Evolutionary conservation across 2,329 filamentous ascomycete species (phyloP).

Genomic region (Colletotrichum simmondsii): DNA sequence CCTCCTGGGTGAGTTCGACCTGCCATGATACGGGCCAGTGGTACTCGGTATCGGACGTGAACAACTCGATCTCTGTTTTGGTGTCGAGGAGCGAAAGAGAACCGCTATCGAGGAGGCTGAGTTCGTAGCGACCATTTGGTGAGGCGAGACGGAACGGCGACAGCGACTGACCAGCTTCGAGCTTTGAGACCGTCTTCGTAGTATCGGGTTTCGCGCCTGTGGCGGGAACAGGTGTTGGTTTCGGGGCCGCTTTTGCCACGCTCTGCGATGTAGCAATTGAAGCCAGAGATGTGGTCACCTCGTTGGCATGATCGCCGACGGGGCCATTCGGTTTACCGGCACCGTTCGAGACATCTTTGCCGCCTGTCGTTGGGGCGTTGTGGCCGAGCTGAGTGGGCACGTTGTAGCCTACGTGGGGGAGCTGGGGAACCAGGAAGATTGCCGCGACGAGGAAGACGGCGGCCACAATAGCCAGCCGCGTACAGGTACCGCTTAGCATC

Average conservation of each 20-base stretch:
- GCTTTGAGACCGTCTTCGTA: conserved; percentile 1
- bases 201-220: conserved; percentile 2
- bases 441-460: conserved; percentile 32
- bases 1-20: conserved; percentile 34
- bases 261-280: background rate
- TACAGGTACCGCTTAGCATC: conserved; percentile 26
- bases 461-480: conserved; percentile 22
- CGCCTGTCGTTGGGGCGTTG: background rate
- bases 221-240: background rate
- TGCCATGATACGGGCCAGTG: conserved; percentile 36
- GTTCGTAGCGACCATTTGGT: conserved; percentile 30
- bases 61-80: conserved; percentile 33
- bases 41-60: conserved; percentile 36
- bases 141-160: conserved; percentile 31
- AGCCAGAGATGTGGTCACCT: background rate
- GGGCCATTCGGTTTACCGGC: background rate
- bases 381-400: conserved; percentile 6
- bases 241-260: background rate
- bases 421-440: conserved; percentile 30
- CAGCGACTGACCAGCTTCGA: conserved; percentile 26
- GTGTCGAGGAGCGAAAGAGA: conserved; percentile 32
- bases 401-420: conserved; percentile 17
- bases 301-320: background rate
- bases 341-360: conserved; percentile 7
- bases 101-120: conserved; percentile 32